Evolutionary conservation across 257 asterid species (phyloP).

Genomic region (Rhazya stricta): DNA sequence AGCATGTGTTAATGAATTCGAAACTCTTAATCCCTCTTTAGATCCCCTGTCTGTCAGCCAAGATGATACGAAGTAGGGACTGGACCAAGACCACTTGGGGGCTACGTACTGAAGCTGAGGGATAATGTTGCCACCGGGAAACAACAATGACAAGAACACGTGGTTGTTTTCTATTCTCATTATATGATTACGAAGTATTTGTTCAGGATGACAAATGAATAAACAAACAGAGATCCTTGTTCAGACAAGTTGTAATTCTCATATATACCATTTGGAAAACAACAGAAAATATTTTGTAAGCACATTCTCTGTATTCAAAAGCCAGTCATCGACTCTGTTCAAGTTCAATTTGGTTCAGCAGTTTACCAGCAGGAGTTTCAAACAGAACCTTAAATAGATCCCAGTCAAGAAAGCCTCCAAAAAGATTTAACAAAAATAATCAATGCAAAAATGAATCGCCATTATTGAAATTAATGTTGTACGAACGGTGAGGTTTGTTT

Average conservation of each 20-base stretch:
- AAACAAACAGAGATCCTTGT: not conserved
- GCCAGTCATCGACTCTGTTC: not conserved
- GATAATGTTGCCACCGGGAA: not conserved
- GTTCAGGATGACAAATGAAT: not conserved
- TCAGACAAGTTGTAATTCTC: not conserved
- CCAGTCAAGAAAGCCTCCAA: not conserved
- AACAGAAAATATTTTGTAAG: not conserved
- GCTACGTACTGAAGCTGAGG: not conserved
- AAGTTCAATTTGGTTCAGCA: not conserved
- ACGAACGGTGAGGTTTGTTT: conserved; percentile 1
- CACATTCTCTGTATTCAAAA: not conserved
- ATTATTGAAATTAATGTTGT: not conserved
- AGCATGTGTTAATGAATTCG: not conserved
- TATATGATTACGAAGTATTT: not conserved
- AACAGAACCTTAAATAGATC: not conserved
- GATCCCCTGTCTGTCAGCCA: not conserved
- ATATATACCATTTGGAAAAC: not conserved
- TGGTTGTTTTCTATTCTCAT: not conserved
- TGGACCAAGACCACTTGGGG: not conserved
- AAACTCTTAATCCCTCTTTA: not conserved
- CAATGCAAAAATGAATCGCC: not conserved
- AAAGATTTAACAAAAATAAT: not conserved
- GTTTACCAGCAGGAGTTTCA: not conserved
- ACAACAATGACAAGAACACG: not conserved
- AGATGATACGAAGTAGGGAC: not conserved